Evolutionary conservation across 495 filamentous ascomycete species (phyloP), one percentile per base, ranked within the genome.

Genomic region (Penicillium cinerascens): DNA sequence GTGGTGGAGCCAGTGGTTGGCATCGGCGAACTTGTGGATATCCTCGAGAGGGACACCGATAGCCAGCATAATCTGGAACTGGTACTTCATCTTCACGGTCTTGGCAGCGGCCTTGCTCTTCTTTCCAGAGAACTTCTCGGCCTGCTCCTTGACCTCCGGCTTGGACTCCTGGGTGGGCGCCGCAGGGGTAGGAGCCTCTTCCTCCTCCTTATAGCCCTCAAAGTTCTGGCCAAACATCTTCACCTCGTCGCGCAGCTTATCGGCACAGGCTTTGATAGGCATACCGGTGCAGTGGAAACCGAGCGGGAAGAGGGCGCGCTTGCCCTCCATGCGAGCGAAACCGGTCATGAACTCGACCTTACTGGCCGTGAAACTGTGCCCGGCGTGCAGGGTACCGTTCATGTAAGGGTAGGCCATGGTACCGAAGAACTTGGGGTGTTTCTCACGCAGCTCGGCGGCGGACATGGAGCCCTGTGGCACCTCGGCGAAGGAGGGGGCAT

Each of bases 281-380:
- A 98, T 92, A 65, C 93, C 93, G 0, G 95, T 97, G 72, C 90
- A 95, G 74, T 98, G 93, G 72, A 88, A 97, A 13, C 93, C 95
- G 43, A 89, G 82, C 47, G 93, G 93, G 70, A 92, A 97, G 40
- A 97, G 77, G 51, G 83, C 78, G 41, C 87, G 78, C 74, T 89
- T 89, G 55, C 93, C 93, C 69, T 93, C 82, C 91, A 97, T 95
- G 35, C 92, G 76, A 36, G 86, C 84, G 56, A 86, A 87, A 33
- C 92, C 89, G 36, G 85, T 81, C 55, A 85, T 82, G 68, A 96
- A 98, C 69, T 98, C 92, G 55, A 95, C 83, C 69, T 97, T 97
- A 64, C 78, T 85, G 52, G 87, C 81, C 18, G 90, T 91, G 70
- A 97, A 97, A 58, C 82, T 86, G 74, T 97, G 92, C 43, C 92